A percentile compares a stretch with the other conserved stretches of the same genome.
Evolutionary conservation across 2,329 filamentous ascomycete genomes (phyloP).

Genomic region (Westerdykella sp.): DNA sequence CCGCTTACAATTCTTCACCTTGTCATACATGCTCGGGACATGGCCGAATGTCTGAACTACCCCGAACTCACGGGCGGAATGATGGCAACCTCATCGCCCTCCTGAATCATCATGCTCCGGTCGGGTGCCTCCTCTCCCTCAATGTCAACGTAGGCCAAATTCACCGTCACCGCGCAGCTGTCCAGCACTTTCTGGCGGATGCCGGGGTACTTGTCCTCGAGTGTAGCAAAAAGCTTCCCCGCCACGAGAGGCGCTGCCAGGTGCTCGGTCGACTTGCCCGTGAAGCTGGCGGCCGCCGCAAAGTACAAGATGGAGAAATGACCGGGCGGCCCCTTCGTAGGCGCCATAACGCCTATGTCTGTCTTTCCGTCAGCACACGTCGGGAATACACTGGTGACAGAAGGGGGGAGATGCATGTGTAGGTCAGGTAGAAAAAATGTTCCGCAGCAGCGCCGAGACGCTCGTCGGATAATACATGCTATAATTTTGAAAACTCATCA

Average conservation of each 20-base stretch:
- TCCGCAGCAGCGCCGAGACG: constrained; percentile 28
- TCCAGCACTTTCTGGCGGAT: constrained; percentile 62
- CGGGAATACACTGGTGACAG: not conserved
- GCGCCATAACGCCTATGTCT: constrained; percentile 27
- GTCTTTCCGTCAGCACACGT: not conserved
- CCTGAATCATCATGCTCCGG: constrained; percentile 51
- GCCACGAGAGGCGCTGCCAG: constrained; percentile 62
- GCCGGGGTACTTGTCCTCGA: constrained; percentile 65
- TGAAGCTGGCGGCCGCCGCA: constrained; percentile 66
- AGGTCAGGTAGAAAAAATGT: constrained; percentile 25
- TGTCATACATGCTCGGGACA: too few relatives aligned
- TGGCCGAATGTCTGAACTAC: not conserved
- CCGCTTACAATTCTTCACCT: too few relatives aligned
- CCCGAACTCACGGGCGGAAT: constrained; percentile 86
- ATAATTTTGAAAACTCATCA: constrained; percentile 36
- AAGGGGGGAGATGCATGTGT: constrained; percentile 1
- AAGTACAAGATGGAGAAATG: constrained; percentile 80
- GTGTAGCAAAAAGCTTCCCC: constrained; percentile 55
- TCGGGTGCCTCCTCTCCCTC: constrained; percentile 46
- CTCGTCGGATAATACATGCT: constrained; percentile 48
- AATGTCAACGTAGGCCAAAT: constrained; percentile 73
- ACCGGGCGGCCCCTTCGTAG: constrained; percentile 49
- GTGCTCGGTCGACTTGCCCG: constrained; percentile 59
- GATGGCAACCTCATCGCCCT: constrained; percentile 77
- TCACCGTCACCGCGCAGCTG: constrained; percentile 72